Conservation (phyloP, 768 basidiomycete genomes). For the Rhodosporidiobolus sp. region DNA sequence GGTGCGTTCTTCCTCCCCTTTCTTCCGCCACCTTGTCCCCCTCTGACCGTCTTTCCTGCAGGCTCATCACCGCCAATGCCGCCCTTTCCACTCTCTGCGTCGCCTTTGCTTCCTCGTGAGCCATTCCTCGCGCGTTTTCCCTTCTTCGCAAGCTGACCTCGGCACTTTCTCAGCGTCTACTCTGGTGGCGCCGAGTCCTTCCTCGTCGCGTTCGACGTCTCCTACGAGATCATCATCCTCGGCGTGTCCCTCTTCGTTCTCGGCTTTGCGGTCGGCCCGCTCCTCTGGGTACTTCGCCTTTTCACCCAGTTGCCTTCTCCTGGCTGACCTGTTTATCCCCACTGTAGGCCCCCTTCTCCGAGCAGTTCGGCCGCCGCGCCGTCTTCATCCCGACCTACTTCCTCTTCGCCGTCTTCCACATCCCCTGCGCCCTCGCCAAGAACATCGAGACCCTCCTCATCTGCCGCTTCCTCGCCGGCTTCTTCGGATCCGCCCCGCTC, state of each 20-base stretch:
- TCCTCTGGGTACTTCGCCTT: slow-evolving; percentile 23
- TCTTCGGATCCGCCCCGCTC: slow-evolving; percentile 62
- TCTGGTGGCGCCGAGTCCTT: slow-evolving; percentile 35
- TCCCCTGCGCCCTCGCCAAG: slow-evolving; percentile 62
- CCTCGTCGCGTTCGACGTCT: slow-evolving; percentile 28
- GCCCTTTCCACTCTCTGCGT: slow-evolving; percentile 41
- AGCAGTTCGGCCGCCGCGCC: slow-evolving; percentile 50
- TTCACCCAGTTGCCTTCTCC: neutral
- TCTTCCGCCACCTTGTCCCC: neutral
- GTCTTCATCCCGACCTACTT: slow-evolving; percentile 55
- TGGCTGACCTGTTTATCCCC: slow-evolving; percentile 33
- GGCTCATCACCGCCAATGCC: slow-evolving; percentile 32
- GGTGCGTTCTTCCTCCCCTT: slow-evolving; percentile 16
- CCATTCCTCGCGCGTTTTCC: too few species aligned
- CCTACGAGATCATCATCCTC: slow-evolving; percentile 39
- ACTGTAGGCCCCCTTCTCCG: slow-evolving; percentile 48
- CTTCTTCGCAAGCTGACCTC: too few species aligned
- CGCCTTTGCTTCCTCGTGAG: slow-evolving; percentile 41
- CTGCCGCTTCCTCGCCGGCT: slow-evolving; percentile 57
- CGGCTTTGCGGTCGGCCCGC: slow-evolving; percentile 42
- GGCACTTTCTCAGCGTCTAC: too few species aligned
- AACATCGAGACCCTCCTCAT: slow-evolving; percentile 62
- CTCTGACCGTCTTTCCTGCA: neutral
- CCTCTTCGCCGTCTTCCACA: slow-evolving; percentile 53
- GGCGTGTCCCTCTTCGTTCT: slow-evolving; percentile 47